phyloP scores from a whole-genome alignment of 768 basidiomycete genomes.

The Mycena floridula region DNA sequence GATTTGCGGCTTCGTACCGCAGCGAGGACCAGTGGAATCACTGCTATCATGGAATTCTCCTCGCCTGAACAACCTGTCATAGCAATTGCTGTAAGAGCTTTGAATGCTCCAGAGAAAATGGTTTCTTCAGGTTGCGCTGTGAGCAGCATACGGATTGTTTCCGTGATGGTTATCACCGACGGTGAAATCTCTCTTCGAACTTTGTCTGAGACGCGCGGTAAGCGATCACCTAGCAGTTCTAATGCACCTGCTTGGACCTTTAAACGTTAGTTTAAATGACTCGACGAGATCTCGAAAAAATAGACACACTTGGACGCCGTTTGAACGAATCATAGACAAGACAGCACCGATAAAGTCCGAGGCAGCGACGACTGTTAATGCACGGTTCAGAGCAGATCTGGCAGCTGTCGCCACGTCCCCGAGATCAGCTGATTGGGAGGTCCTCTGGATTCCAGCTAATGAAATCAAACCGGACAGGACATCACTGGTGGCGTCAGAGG shows the following conservation, averaged over 20 bases:
- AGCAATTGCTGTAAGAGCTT: conserved; percentile 55
- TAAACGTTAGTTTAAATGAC: conserved; percentile 3
- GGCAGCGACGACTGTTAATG: conserved; percentile 63
- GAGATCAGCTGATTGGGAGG: conserved; percentile 29
- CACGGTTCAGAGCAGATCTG: conserved; percentile 42
- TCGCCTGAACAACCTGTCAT: conserved; percentile 57
- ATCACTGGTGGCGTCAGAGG: conserved; percentile 22
- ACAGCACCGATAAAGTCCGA: conserved; percentile 59
- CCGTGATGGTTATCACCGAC: conserved; percentile 48
- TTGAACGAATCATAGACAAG: conserved; percentile 47
- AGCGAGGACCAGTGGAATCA: conserved; percentile 53
- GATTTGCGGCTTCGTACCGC: conserved; percentile 34
- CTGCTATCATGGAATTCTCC: conserved; percentile 52
- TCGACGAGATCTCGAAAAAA: not conserved
- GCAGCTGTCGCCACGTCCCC: conserved; percentile 41
- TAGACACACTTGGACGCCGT: conserved; percentile 42
- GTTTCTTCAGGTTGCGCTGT: conserved; percentile 30
- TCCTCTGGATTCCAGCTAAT: conserved; percentile 32
- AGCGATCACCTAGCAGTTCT: conserved; percentile 58
- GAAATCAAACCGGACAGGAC: conserved; percentile 45
- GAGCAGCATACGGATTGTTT: conserved; percentile 43
- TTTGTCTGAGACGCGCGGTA: conserved; percentile 51
- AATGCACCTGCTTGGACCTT: conserved; percentile 68
- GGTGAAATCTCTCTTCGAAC: conserved; percentile 46
- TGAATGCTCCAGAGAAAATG: conserved; percentile 43